Evolutionary conservation across 148 eudicot species (phyloP).

Genomic region (Cornus suecica): DNA sequence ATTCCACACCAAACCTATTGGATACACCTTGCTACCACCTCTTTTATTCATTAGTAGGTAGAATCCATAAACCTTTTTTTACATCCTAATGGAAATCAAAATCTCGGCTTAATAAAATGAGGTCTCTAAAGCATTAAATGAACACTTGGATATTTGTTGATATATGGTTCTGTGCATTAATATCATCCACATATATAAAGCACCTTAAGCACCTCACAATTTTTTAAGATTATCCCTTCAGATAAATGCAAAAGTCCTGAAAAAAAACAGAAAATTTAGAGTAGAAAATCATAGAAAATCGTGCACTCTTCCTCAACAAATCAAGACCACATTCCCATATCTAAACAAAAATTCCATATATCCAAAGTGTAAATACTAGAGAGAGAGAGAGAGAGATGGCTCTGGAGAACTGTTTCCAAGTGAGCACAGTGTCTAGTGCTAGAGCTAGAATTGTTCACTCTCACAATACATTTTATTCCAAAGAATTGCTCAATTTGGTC

Average conservation of each 20-base stretch:
- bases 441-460: conserved; percentile 16
- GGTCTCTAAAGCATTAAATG: no score
- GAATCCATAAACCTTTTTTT: no score
- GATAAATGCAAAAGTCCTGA: not conserved
- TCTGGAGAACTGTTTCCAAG: conserved; percentile 24
- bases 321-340: not conserved
- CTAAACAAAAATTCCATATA: not conserved
- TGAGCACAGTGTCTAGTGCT: conserved; percentile 22
- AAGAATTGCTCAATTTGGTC: conserved; percentile 9
- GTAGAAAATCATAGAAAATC: not conserved
- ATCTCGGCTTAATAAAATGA: no score
- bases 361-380: not conserved
- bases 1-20: no score
- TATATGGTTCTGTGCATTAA: not conserved
- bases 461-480: conserved; percentile 9
- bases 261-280: not conserved
- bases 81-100: no score
- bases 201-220: conserved; percentile 9
- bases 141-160: not conserved
- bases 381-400: conserved; percentile 7
- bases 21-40: no score
- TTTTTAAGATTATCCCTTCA: not conserved
- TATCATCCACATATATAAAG: conserved; percentile 3
- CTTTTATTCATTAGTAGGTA: no score
- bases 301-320: not conserved